Percentiles rank a stretch among this genome's conserved stretches.
phyloP scores from a whole-genome alignment of 1,284 basidiomycete genomes.

The Trichosporon ovoides region DNA sequence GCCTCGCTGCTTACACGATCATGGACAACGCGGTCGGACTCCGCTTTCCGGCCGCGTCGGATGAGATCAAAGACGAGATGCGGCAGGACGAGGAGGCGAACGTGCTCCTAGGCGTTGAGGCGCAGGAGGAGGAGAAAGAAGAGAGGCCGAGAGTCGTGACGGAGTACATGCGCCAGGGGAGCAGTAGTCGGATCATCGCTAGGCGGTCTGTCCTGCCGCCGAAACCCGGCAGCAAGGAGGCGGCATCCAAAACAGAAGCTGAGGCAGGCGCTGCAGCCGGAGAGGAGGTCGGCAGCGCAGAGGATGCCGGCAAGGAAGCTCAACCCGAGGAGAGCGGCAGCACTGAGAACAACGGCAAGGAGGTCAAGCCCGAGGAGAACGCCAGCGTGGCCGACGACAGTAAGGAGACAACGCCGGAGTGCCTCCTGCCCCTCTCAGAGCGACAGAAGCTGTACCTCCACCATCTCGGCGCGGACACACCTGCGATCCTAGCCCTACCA shows the following conservation, averaged over 20 bases:
- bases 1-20: constrained; percentile 42
- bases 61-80: constrained; percentile 34
- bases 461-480: constrained; percentile 57
- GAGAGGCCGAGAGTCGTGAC: constrained; percentile 46
- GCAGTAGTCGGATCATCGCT: constrained; percentile 58
- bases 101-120: constrained; percentile 21
- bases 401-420: too few relatives aligned
- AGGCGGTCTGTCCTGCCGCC: constrained; percentile 36
- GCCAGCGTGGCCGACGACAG: too few relatives aligned
- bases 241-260: too few relatives aligned
- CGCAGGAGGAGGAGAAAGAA: neutral
- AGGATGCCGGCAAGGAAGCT: too few relatives aligned
- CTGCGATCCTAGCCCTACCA: constrained; percentile 49
- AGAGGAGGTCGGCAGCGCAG: neutral
- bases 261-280: too few relatives aligned
- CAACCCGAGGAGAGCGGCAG: neutral
- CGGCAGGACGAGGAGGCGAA: constrained; percentile 19
- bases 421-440: constrained; percentile 53
- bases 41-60: constrained; percentile 28
- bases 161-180: constrained; percentile 69
- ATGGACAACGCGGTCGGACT: constrained; percentile 37
- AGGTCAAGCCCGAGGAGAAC: too few relatives aligned
- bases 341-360: too few relatives aligned
- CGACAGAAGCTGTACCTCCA: constrained; percentile 59
- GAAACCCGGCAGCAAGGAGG: too few relatives aligned